Evolutionary conservation across 441 rosid species (phyloP), one percentile per base, ranked within the genome.

Genomic region (Melastoma candidum): DNA sequence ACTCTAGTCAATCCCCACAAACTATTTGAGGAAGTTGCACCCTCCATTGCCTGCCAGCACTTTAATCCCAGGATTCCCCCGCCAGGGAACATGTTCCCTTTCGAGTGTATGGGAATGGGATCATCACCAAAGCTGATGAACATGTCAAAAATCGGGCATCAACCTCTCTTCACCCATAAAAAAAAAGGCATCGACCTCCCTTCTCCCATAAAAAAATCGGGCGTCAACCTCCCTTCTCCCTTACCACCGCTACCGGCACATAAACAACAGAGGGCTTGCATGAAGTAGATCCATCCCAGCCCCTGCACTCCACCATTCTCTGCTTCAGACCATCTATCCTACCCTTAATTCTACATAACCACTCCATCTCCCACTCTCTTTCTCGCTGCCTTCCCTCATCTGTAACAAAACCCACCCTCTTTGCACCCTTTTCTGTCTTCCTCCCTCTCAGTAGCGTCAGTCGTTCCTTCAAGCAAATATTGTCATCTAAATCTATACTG

Each of bases 161-260:
- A 17, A 17, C 22, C 22, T 17, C 22, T 17, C 22, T 17, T 17
- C 22, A 17, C 22, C 22, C 22, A 17, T 17, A 17, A 17, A 17
- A 17, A 17, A 17, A 17, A 17, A 17, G 22, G 22, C 22, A 17
- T 17, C 22, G 22, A 17, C 22, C 22, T 17, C 22, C 22, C 22
- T 17, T 17, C 22, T 17, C 22, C 22, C 22, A 17, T 17, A 17
- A 17, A 17, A 17, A 36, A 36, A 36, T 36, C 8, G 41, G 41
- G 8, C 8, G 41, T 76, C 70, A 75, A 43, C 12, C 44, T 51
- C 26, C 14, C 43, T 80, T 86, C 71, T 83, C 96, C 65, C 59
- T 78, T 60, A 89, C 60, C 72, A 77, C 84, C 29, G 87, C 97
- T 56, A 71, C 51, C 7, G 99, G 99, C 54, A 93, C 81, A 71